Percentiles rank a stretch among this genome's conserved stretches.
Conservation (phyloP, 208 protist genomes). For the Trypanosoma melophagium region DNA sequence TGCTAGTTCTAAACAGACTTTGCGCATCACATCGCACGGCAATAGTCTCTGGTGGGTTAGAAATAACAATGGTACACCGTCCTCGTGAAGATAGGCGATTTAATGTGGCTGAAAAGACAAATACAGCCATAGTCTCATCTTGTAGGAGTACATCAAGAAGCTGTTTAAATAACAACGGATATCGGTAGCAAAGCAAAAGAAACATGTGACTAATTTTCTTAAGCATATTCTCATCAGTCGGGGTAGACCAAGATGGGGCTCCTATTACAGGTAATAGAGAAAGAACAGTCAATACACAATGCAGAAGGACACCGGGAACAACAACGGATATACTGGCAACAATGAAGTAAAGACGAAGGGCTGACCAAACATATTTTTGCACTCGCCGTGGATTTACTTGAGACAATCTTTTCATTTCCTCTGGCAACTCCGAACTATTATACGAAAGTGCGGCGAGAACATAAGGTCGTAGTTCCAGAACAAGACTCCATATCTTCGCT, state of each 20-base stretch:
- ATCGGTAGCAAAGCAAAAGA: conserved; percentile 10
- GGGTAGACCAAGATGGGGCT: neutral
- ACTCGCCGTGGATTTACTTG: conserved; percentile 31
- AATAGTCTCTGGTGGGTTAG: conserved; percentile 3
- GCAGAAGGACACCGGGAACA: conserved; percentile 43
- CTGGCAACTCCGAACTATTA: conserved; percentile 13
- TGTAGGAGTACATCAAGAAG: conserved; percentile 14
- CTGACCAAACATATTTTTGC: conserved; percentile 38
- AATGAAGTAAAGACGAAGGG: conserved; percentile 57
- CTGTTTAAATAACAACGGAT: conserved; percentile 14
- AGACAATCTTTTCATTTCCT: conserved; percentile 23
- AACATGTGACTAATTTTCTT: conserved; percentile 16
- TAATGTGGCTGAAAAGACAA: conserved; percentile 18
- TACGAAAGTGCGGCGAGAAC: conserved; percentile 31
- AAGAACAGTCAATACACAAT: conserved; percentile 55
- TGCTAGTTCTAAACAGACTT: conserved; percentile 15
- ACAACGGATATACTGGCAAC: conserved; percentile 47
- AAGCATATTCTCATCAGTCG: conserved; percentile 5
- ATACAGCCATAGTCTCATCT: conserved; percentile 28
- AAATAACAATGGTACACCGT: conserved; percentile 20
- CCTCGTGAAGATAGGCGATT: neutral
- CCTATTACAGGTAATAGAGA: conserved; percentile 50
- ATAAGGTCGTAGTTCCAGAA: conserved; percentile 59
- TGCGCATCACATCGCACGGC: neutral
- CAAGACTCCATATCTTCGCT: conserved; percentile 45